Evolutionary conservation across 495 filamentous ascomycete genomes (phyloP), one percentile per base, ranked within the genome.

Genomic region (Xylaria longipes): DNA sequence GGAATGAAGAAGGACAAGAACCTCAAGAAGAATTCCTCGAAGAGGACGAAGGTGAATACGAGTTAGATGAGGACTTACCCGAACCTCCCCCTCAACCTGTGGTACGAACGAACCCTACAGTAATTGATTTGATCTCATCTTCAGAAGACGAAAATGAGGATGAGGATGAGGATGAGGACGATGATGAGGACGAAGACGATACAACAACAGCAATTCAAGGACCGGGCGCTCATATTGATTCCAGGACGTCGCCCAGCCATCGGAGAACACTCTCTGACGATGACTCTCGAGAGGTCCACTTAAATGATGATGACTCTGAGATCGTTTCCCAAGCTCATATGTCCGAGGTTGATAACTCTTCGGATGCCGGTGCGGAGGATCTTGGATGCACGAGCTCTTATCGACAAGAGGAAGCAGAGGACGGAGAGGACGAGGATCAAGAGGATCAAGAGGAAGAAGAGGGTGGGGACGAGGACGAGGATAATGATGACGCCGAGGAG

Each of bases 61-160:
- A 76, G 46, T 68, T 68, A 68, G 71, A 68, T 41, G 72, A 74
- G 6, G 65, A 68, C 1, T 12, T 46, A 22, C 5, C 25, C 25
- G 50, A 37, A 22, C 29, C 50, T 66, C 5, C 3, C 5, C 39
- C 69, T 48, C 71, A 33, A 35, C 50, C 65, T 35, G 56, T 61
- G 39, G 57, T 68, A 43, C 71, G 74, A n/a, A 50, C 72, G n/a
- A 70, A 67, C 15, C 81, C 81, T 61, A 74, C 77, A 3, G 75
- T 83, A 22, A 82, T 83, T 62, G 78, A 80, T 68, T 73, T 83
- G 11, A 75, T 83, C 6, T 83, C 81, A 54, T 80, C 80, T 31
- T 82, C 80, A 0, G 81, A 83, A 48, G 81, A 82, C 45, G 81
- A 82, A 65, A 65, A 39, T 12, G 79, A 74, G 45, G 71, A 73